These are phyloP conservation scores for Trichomonascaceae sp. DNA, from an alignment of 1,139 yeast genomes.

Conservation along the genomic window DNA sequence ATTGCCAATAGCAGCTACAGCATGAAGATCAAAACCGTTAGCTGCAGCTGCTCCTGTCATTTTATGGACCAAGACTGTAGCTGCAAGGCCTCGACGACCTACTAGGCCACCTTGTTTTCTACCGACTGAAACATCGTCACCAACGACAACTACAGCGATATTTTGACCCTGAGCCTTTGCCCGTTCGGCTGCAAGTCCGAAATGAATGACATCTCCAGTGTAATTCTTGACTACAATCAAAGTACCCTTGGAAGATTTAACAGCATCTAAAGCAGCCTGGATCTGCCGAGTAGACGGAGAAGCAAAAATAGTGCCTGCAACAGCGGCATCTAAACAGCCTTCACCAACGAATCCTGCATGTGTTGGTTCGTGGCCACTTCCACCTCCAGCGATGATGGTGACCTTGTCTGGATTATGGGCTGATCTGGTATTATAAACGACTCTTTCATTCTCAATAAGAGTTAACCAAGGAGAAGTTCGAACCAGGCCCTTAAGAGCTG, in stretches of 20 bases:
- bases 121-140: conserved; percentile 93
- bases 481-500: conserved; percentile 62
- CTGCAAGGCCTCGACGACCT: conserved; percentile 91
- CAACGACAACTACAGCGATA: conserved; percentile 68
- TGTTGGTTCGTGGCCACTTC: conserved; percentile 92
- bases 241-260: conserved; percentile 54
- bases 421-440: conserved; percentile 42
- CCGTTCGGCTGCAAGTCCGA: conserved; percentile 85
- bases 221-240: conserved; percentile 80
- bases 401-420: conserved; percentile 28
- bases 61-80: conserved; percentile 82
- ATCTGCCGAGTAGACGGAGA: conserved; percentile 90
- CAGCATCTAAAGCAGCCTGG: conserved; percentile 60
- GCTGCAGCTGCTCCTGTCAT: conserved; percentile 70
- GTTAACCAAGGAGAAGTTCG: conserved; percentile 61
- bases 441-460: conserved; percentile 61
- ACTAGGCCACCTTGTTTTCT: conserved; percentile 80
- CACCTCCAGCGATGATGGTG: conserved; percentile 82
- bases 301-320: conserved; percentile 83
- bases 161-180: conserved; percentile 70
- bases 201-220: conserved; percentile 90
- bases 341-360: conserved; percentile 88
- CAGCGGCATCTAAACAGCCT: conserved; percentile 79
- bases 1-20: conserved; percentile 54
- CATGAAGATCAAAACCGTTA: conserved; percentile 41